Conservation (phyloP, 2,329 filamentous ascomycete genomes). For the Trichoderma breve region DNA sequence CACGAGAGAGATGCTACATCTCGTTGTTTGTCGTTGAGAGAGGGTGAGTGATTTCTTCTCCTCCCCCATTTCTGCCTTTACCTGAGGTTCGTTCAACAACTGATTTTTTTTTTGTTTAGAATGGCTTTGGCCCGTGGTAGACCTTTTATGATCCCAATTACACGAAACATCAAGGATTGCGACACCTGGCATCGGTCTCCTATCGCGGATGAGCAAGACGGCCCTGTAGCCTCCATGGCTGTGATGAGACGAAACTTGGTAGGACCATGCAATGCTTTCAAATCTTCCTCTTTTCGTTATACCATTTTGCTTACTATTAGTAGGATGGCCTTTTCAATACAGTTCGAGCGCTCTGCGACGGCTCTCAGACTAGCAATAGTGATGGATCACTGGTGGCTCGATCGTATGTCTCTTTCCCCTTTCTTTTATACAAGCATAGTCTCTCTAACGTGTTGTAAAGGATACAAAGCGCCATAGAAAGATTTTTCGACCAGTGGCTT, state of each 20-base stretch:
- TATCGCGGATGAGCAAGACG: conserved; percentile 65
- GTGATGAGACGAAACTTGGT: conserved; percentile 66
- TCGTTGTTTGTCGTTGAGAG: conserved; percentile 70
- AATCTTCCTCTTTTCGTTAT: background rate
- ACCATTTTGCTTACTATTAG: background rate
- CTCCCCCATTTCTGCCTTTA: background rate
- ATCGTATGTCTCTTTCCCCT: conserved; percentile 38
- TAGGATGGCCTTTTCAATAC: conserved; percentile 56
- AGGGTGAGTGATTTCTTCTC: conserved; percentile 44
- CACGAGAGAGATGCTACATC: conserved; percentile 68
- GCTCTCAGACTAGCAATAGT: conserved; percentile 47
- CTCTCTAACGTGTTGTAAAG: conserved; percentile 28
- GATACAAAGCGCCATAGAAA: conserved; percentile 60
- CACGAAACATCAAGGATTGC: conserved; percentile 63
- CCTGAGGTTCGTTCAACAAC: background rate
- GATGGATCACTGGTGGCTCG: conserved; percentile 54
- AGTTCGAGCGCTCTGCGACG: conserved; percentile 60
- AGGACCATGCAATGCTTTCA: conserved; percentile 24
- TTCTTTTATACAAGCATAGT: conserved; percentile 19
- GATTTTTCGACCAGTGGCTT: conserved; percentile 65
- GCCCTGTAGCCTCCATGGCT: conserved; percentile 69
- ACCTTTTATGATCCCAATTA: conserved; percentile 66
- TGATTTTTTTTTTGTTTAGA: conserved; percentile 29
- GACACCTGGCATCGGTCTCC: conserved; percentile 66
- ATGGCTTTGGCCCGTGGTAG: conserved; percentile 69